A percentile compares a stretch with the other conserved stretches of the same genome.
phyloP scores from a whole-genome alignment of 2,329 filamentous ascomycete genomes.

The Colletotrichum somersetense region DNA sequence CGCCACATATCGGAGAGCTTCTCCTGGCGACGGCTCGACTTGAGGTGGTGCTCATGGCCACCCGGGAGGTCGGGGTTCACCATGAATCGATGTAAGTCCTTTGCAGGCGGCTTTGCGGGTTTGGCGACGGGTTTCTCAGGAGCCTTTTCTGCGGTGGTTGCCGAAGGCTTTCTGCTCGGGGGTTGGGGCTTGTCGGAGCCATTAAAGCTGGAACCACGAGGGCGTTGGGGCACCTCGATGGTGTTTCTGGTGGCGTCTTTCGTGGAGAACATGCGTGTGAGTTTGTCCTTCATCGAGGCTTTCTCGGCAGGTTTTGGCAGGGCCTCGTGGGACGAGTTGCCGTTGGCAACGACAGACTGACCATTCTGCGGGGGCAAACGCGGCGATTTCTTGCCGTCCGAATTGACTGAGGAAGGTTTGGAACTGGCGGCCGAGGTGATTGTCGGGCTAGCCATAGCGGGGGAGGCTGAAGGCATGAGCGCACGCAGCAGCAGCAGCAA shows the following conservation, averaged over 20 bases:
- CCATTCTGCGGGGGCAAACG: constrained; percentile 56
- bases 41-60: constrained; percentile 88
- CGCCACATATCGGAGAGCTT: constrained; percentile 94
- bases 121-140: constrained; percentile 51
- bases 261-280: constrained; percentile 75
- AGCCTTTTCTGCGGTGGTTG: constrained; percentile 46
- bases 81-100: constrained; percentile 63
- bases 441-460: constrained; percentile 40
- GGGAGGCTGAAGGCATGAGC: constrained; percentile 39
- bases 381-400: constrained; percentile 56
- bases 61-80: constrained; percentile 67
- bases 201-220: constrained; percentile 51
- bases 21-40: constrained; percentile 91
- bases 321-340: constrained; percentile 48
- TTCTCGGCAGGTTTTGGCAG: constrained; percentile 61
- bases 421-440: constrained; percentile 57
- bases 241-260: constrained; percentile 61
- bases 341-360: constrained; percentile 42
- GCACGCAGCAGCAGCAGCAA: constrained; percentile 6
- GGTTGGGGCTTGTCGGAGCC: constrained; percentile 55
- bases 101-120: constrained; percentile 51
- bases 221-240: constrained; percentile 51
- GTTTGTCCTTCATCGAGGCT: constrained; percentile 72
- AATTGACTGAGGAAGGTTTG: constrained; percentile 64
- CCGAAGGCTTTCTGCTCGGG: constrained; percentile 49